Conservation (phyloP, 495 filamentous ascomycete species). For the Pyrenula aspistea region DNA sequence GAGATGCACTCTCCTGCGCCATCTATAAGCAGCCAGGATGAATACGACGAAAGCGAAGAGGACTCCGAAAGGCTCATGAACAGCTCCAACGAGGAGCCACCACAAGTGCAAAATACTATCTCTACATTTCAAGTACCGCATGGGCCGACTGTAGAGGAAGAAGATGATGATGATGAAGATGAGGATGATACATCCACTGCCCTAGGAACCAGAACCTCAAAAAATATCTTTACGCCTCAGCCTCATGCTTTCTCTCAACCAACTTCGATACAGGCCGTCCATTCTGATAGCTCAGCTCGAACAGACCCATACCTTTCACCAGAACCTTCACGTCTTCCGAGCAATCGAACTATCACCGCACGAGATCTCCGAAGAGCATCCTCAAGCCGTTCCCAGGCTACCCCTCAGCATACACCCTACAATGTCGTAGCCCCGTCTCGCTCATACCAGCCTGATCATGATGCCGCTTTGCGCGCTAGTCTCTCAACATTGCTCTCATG, state of each 20-base stretch:
- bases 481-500: constrained; percentile 90
- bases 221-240: constrained; percentile 64
- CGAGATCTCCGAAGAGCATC: constrained; percentile 15
- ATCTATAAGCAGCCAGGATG: constrained; percentile 45
- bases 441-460: constrained; percentile 66
- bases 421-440: constrained; percentile 56
- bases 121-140: constrained; percentile 13
- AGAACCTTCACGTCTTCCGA: constrained; percentile 48
- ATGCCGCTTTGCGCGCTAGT: constrained; percentile 83
- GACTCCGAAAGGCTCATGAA: constrained; percentile 74
- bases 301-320: constrained; percentile 86
- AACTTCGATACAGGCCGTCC: constrained; percentile 41
- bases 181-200: constrained; percentile 77
- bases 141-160: constrained; percentile 20
- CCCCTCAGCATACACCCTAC: constrained; percentile 37
- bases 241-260: constrained; percentile 87
- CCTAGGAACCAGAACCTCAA: constrained; percentile 49
- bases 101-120: constrained; percentile 8
- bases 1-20: constrained; percentile 1
- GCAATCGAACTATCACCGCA: constrained; percentile 25
- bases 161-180: constrained; percentile 42
- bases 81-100: constrained; percentile 65
- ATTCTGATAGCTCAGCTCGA: constrained; percentile 26
- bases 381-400: constrained; percentile 16
- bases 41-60: constrained; percentile 79